Conservation (phyloP, 306 rosid genomes). For the Quercus glauca region DNA sequence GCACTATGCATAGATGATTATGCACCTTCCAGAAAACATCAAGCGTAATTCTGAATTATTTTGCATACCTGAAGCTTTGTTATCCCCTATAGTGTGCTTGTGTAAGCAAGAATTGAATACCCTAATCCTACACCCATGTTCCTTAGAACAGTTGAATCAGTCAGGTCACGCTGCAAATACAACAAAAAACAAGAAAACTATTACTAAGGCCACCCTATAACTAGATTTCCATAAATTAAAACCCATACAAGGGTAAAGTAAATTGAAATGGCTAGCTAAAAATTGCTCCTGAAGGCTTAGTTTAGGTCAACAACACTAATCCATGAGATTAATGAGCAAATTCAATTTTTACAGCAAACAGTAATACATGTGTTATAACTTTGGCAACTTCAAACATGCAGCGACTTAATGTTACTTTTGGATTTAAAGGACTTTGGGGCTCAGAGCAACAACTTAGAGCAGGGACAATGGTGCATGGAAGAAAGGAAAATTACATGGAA, state of each 20-base stretch:
- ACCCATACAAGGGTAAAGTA: slow-evolving; percentile 7
- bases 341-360: not conserved
- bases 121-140: slow-evolving; percentile 89
- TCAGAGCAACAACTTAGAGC: not conserved
- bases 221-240: slow-evolving; percentile 1
- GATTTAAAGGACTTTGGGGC: slow-evolving; percentile 10
- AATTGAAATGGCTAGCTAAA: not conserved
- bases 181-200: not conserved
- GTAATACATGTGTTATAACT: not conserved
- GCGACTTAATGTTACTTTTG: not conserved
- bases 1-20: not conserved
- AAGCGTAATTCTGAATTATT: not conserved
- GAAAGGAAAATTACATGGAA: not conserved
- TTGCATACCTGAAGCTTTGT: slow-evolving; percentile 76
- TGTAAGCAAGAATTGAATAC: slow-evolving; percentile 89
- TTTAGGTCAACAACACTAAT: not conserved
- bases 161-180: slow-evolving; percentile 65
- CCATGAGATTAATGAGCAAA: not conserved
- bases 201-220: slow-evolving; percentile 5
- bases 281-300: not conserved
- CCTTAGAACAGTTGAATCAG: slow-evolving; percentile 94
- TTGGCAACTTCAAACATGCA: not conserved
- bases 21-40: slow-evolving; percentile 6
- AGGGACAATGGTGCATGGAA: not conserved
- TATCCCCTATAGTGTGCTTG: slow-evolving; percentile 79